Conservation (phyloP, 164 flowering plant species). For the Chloranthus sessilifolius region DNA sequence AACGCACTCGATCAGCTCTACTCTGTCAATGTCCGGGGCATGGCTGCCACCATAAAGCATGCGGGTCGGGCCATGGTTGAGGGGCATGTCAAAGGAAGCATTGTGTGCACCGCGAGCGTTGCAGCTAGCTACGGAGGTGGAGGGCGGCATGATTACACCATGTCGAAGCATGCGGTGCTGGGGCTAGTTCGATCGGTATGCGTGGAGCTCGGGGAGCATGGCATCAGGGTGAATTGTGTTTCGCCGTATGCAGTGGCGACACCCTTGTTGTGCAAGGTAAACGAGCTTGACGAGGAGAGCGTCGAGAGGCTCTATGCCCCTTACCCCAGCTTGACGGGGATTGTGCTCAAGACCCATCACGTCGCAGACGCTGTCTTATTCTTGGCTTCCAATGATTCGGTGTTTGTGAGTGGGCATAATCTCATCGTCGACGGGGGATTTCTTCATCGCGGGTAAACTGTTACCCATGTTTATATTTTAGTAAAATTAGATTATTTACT, state of each 20-base stretch:
- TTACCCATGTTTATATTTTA: no score
- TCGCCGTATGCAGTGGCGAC: conserved; percentile 69
- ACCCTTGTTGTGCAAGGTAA: conserved; percentile 14
- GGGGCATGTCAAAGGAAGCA: conserved; percentile 40
- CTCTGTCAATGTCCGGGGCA: conserved; percentile 74
- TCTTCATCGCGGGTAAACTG: no score
- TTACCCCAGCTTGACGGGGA: conserved; percentile 43
- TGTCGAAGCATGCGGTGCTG: conserved; percentile 77
- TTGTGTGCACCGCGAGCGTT: conserved; percentile 59
- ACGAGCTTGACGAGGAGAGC: conserved; percentile 21
- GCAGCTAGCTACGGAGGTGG: conserved; percentile 46
- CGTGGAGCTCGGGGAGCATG: conserved; percentile 70
- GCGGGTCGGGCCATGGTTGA: conserved; percentile 90
- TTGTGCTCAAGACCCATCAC: conserved; percentile 45
- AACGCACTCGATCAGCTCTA: conserved; percentile 56
- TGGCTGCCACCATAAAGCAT: conserved; percentile 70
- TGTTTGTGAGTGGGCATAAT: conserved; percentile 62
- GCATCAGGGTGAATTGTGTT: conserved; percentile 83
- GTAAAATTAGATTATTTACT: no score
- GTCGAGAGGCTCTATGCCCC: conserved; percentile 30
- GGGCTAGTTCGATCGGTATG: conserved; percentile 75
- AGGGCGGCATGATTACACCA: conserved; percentile 65
- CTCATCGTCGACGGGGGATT: conserved; percentile 68
- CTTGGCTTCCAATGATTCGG: conserved; percentile 71
- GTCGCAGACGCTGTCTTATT: conserved; percentile 71